A percentile compares a stretch with the other conserved stretches of the same genome.
Evolutionary conservation across 1,139 yeast species (phyloP).

Genomic region (Kodamaea sp.): DNA sequence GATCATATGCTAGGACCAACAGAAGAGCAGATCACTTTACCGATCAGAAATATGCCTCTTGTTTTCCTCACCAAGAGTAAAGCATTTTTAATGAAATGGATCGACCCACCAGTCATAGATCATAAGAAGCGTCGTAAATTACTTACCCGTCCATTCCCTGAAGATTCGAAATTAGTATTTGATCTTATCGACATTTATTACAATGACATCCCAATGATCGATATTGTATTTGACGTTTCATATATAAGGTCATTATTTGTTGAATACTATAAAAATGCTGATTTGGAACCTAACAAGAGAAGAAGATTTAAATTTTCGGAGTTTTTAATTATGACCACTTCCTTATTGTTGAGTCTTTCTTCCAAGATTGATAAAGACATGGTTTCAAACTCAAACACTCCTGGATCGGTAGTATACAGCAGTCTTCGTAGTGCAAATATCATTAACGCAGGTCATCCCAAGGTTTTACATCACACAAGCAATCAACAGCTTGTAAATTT

Average conservation of each 20-base stretch:
- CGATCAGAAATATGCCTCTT: conserved; percentile 31
- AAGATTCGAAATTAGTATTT: conserved; percentile 20
- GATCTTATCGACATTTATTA: conserved; percentile 23
- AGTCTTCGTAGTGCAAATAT: conserved; percentile 2
- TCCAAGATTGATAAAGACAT: conserved; percentile 17
- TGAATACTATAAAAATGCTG: conserved; percentile 14
- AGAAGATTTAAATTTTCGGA: conserved; percentile 25
- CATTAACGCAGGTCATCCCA: not conserved
- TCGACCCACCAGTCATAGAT: conserved; percentile 31
- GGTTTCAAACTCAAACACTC: conserved; percentile 1
- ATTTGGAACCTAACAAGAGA: conserved; percentile 8
- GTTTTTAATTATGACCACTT: conserved; percentile 31
- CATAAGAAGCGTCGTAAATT: conserved; percentile 17
- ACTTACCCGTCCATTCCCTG: conserved; percentile 28
- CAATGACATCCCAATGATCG: conserved; percentile 10
- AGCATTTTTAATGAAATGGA: conserved; percentile 27
- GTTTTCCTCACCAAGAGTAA: conserved; percentile 22
- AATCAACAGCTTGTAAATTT: conserved; percentile 11
- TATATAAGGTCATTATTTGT: conserved; percentile 13
- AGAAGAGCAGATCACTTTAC: conserved; percentile 20
- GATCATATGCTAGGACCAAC: conserved; percentile 23
- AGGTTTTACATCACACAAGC: not conserved
- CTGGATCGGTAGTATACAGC: not conserved
- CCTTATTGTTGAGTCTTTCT: conserved; percentile 26
- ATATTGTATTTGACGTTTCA: conserved; percentile 9